phyloP scores from a whole-genome alignment of 352 stramenopile species.

The Phytophthora megakarya region DNA sequence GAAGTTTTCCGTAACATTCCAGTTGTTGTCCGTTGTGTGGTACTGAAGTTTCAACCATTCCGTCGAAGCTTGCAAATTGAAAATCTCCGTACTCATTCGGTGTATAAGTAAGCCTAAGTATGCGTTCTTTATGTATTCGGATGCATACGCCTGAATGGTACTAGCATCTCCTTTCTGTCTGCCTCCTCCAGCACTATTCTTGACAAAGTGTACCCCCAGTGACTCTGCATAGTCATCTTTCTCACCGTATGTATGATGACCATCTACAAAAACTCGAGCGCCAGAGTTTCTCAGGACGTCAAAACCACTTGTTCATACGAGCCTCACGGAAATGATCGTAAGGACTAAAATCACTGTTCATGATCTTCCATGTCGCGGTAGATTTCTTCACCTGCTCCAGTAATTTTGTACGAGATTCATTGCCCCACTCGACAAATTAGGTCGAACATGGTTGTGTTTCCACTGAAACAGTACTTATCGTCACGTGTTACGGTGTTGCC shows the following conservation, averaged over 20 bases:
- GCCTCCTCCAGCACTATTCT: slow-evolving; percentile 68
- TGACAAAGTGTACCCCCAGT: slow-evolving; percentile 63
- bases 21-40: slow-evolving; percentile 10
- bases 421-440: slow-evolving; percentile 16
- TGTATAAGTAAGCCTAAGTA: slow-evolving; percentile 51
- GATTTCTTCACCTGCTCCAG: slow-evolving; percentile 8
- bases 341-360: slow-evolving; percentile 28
- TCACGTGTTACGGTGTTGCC: slow-evolving; percentile 9
- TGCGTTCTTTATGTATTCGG: slow-evolving; percentile 46
- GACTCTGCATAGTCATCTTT: slow-evolving; percentile 54
- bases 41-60: slow-evolving; percentile 56
- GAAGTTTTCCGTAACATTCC: slow-evolving; percentile 1
- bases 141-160: slow-evolving; percentile 48
- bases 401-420: slow-evolving; percentile 11
- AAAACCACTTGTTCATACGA: slow-evolving; percentile 22
- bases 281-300: slow-evolving; percentile 18
- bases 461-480: slow-evolving; percentile 21
- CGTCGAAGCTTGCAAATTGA: slow-evolving; percentile 48
- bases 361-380: slow-evolving; percentile 33
- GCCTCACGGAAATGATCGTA: slow-evolving; percentile 21
- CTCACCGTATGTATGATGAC: slow-evolving; percentile 31
- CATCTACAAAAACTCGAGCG: slow-evolving; percentile 51
- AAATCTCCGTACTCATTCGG: slow-evolving; percentile 28
- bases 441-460: slow-evolving; percentile 20
- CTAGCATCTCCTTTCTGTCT: slow-evolving; percentile 58